Evolutionary conservation across 768 basidiomycete species (phyloP).

Genomic region (Tulasnella calospora): DNA sequence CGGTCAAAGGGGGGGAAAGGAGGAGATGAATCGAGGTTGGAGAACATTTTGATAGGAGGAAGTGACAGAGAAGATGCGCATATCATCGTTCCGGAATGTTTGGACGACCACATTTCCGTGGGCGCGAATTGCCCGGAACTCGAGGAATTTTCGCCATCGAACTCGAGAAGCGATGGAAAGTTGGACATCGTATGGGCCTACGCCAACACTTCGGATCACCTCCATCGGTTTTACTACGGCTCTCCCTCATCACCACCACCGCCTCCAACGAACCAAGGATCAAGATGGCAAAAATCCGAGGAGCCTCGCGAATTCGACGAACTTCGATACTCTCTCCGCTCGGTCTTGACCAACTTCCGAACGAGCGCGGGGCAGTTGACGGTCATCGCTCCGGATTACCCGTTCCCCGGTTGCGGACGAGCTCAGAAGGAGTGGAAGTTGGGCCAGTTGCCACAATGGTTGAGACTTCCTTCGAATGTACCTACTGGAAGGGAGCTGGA

Average conservation of each 20-base stretch:
- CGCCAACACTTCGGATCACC: conserved; percentile 30
- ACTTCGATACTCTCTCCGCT: conserved; percentile 33
- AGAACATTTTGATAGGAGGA: background rate
- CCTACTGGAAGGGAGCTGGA: background rate
- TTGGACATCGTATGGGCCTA: conserved; percentile 31
- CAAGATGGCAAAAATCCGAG: background rate
- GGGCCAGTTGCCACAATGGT: conserved; percentile 33
- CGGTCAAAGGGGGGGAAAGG: background rate
- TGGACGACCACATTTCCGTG: conserved; percentile 19
- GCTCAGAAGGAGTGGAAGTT: conserved; percentile 6
- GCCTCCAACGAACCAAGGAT: background rate
- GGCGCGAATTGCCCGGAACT: conserved; percentile 2
- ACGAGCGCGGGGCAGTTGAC: conserved; percentile 23
- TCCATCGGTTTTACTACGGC: conserved; percentile 23
- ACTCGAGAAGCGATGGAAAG: background rate
- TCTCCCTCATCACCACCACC: background rate
- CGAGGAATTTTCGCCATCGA: background rate
- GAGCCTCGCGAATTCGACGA: conserved; percentile 32
- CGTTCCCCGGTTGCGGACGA: conserved; percentile 24
- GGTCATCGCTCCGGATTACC: conserved; percentile 30
- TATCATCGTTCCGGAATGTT: background rate
- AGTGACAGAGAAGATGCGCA: background rate
- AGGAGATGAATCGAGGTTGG: background rate
- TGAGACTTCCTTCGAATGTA: background rate
- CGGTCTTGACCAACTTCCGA: conserved; percentile 26